Evolutionary conservation across 768 basidiomycete genomes (phyloP), one percentile per base, ranked within the genome.

Genomic region (Tephrocybe sp.): DNA sequence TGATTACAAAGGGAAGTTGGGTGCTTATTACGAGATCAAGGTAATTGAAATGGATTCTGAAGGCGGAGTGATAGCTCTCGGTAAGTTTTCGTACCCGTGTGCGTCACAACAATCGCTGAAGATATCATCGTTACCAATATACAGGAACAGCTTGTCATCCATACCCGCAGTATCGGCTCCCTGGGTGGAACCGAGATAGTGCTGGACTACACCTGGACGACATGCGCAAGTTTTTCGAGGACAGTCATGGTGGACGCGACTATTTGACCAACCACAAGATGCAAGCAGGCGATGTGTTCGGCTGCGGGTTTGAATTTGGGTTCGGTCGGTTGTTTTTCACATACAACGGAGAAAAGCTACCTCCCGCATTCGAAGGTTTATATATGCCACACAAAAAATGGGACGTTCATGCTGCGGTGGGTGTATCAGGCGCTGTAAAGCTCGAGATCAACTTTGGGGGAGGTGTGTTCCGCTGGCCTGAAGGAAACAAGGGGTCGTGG

Each of bases 211-310:
- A 88, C 57, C 74, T 88, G 28, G 86, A 88, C 61, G 86, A 88
- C 66, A 69, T 84, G 61, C 77, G 83, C 62, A 88, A 86, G 65
- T 88, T 87, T 73, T 87, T 82, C 52, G 85, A 86, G 58, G 83
- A 85, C 59, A 68, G 82, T 1, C 72, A 80, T 40, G 86, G 85
- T 15, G 86, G 85, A 10, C 76, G 81, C 1, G 80, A 84, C 58
- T 87, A 80, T 18, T 20, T 53, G 26, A 2, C 45, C 37, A 63
- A 69, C 21, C 60, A 54, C 21, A 65, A 55, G 45, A 68, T 80
- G 44, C 59, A 46, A 1, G 58, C 73, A 7, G 81, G 79, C 1
- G 81, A 85, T 63, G 78, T 69, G 7, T 58, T 87, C 24, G 85
- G 86, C 2, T 85, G 83, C 46, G 86, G 84, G 2, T 86, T 84